Percentiles rank a stretch among this genome's conserved stretches.
Evolutionary conservation across 23 red algal species (phyloP).

Genomic region (Cyanidioschyzon merolae): DNA sequence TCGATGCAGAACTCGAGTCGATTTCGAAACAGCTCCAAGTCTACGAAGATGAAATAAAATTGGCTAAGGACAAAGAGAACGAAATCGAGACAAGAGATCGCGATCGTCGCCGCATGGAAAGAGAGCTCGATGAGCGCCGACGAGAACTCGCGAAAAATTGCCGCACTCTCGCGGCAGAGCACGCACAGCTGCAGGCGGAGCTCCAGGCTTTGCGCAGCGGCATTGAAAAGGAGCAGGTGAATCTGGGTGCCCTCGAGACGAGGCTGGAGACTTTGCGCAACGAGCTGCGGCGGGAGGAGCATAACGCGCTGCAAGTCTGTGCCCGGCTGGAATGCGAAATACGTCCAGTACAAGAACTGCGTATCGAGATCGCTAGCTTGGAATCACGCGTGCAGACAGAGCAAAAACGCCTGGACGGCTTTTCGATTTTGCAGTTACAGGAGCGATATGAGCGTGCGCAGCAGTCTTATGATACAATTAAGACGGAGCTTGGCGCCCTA

Average conservation of each 20-base stretch:
- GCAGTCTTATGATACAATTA: slow-evolving; percentile 31
- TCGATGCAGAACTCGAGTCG: background rate
- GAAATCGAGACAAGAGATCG: background rate
- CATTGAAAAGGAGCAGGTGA: background rate
- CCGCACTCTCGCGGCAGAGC: slow-evolving; percentile 1
- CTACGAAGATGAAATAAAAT: background rate
- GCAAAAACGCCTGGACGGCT: slow-evolving; percentile 34
- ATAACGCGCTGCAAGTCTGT: background rate
- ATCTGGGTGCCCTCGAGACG: background rate
- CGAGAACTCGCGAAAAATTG: background rate
- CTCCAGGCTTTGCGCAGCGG: background rate
- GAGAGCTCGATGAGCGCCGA: background rate
- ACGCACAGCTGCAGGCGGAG: background rate
- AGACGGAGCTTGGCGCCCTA: background rate
- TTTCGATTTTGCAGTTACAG: slow-evolving; percentile 40
- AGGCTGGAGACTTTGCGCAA: background rate
- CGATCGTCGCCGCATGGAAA: background rate
- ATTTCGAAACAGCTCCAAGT: background rate
- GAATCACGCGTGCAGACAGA: slow-evolving; percentile 39
- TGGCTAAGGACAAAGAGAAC: background rate
- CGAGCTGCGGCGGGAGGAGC: background rate
- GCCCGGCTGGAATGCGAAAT: background rate
- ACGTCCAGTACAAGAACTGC: background rate
- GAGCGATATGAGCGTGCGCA: slow-evolving; percentile 40
- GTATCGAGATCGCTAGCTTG: slow-evolving; percentile 27